A percentile compares a stretch with the other conserved stretches of the same genome.
These are phyloP conservation scores for Endotrypanum monterogeii DNA, from an alignment of 208 protist genomes.

Conservation along the genomic window DNA sequence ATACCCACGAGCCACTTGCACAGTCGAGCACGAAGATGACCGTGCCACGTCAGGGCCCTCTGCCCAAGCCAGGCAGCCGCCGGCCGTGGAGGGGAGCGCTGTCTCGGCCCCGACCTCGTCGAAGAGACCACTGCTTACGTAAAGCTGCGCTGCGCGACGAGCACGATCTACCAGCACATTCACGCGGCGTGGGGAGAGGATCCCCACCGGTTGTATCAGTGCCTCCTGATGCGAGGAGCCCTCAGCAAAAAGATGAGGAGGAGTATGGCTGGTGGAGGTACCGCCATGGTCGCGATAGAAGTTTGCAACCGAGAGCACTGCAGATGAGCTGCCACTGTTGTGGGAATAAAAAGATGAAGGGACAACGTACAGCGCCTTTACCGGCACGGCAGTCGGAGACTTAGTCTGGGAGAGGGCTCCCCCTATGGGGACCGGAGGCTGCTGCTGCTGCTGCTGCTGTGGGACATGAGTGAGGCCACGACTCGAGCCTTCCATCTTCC, in stretches of 20 bases:
- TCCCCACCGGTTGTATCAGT: background rate
- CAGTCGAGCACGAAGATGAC: background rate
- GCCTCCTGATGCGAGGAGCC: background rate
- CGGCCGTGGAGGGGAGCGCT: background rate
- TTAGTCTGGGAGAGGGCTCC: constrained; percentile 1
- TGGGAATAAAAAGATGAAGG: constrained; percentile 11
- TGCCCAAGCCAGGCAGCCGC: background rate
- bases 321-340: background rate
- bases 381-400: constrained; percentile 17
- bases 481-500: constrained; percentile 1
- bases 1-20: constrained; percentile 24
- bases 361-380: constrained; percentile 14
- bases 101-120: constrained; percentile 1
- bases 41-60: background rate
- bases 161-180: constrained; percentile 19
- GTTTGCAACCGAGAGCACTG: background rate
- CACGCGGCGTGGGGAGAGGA: background rate
- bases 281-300: background rate
- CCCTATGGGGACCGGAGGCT: background rate
- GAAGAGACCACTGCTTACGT: background rate
- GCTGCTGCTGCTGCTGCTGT: background rate
- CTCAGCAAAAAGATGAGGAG: background rate
- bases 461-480: background rate
- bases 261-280: background rate
- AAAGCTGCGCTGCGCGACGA: constrained; percentile 22